Percentiles rank a stretch among this genome's conserved stretches.
These are phyloP conservation scores for Apostasia shenzhenica DNA, from an alignment of 106 monocot genomes.

Conservation along the genomic window DNA sequence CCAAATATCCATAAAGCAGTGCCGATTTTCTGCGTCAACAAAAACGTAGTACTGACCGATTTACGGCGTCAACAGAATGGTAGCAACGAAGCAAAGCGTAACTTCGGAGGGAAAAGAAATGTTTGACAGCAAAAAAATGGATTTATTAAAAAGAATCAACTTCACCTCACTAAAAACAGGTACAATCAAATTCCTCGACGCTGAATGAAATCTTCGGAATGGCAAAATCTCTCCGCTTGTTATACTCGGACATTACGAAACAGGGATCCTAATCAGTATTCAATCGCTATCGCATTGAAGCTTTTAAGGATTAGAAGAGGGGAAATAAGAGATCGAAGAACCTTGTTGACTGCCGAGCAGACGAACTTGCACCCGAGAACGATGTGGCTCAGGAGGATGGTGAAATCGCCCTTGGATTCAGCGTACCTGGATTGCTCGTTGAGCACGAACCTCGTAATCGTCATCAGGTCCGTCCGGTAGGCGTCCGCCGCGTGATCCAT, in stretches of 20 bases:
- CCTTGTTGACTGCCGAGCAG: slow-evolving; percentile 97
- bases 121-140: no score
- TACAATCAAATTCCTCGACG: neutral
- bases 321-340: slow-evolving; percentile 5
- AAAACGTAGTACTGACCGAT: no score
- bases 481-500: slow-evolving; percentile 95
- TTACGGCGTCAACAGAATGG: no score
- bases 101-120: no score
- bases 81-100: no score
- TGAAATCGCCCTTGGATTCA: slow-evolving; percentile 80
- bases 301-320: neutral
- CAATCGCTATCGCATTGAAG: no score
- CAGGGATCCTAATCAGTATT: neutral
- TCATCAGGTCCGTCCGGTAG: slow-evolving; percentile 90
- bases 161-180: neutral
- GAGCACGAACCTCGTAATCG: slow-evolving; percentile 79
- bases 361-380: slow-evolving; percentile 99
- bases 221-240: neutral
- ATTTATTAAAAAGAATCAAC: neutral
- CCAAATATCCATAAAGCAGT: no score
- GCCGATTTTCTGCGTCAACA: no score
- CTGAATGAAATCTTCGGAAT: neutral
- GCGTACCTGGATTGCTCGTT: slow-evolving; percentile 83
- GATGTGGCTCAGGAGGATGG: slow-evolving; percentile 93
- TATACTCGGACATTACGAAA: neutral